Percentiles rank a stretch among this genome's conserved stretches.
phyloP scores from a whole-genome alignment of 495 filamentous ascomycete genomes.

The Parmelia sp. region DNA sequence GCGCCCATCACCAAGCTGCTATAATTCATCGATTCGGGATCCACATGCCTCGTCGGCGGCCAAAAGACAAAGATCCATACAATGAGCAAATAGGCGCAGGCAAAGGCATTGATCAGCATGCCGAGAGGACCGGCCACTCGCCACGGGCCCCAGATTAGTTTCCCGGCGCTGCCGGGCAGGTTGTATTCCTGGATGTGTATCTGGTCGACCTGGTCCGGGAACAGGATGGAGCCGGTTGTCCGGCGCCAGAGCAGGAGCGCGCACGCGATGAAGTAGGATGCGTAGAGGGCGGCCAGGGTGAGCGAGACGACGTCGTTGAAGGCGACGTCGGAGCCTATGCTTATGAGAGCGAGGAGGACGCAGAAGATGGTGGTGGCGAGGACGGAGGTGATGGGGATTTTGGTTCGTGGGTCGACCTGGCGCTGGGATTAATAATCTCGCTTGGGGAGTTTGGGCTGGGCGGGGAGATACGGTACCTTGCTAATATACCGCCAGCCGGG shows the following conservation, averaged over 20 bases:
- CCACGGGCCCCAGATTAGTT: conserved; percentile 28
- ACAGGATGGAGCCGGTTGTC: not conserved
- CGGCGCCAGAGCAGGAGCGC: conserved; percentile 19
- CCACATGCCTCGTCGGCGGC: conserved; percentile 25
- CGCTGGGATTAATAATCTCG: too few relatives aligned
- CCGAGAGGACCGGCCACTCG: conserved; percentile 22
- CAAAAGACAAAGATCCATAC: conserved; percentile 32
- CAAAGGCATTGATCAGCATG: conserved; percentile 28
- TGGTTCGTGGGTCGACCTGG: conserved; percentile 20
- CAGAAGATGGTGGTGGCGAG: conserved; percentile 40
- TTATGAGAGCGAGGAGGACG: conserved; percentile 37
- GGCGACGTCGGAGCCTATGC: conserved; percentile 42
- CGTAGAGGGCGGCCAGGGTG: conserved; percentile 30
- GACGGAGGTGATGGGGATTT: conserved; percentile 47
- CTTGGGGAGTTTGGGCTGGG: too few relatives aligned
- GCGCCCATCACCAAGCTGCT: conserved; percentile 30
- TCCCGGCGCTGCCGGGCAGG: conserved; percentile 10
- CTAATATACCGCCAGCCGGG: conserved; percentile 40
- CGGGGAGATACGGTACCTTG: too few relatives aligned
- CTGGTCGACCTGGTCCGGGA: not conserved
- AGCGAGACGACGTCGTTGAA: conserved; percentile 45
- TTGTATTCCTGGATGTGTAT: conserved; percentile 25
- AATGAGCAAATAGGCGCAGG: conserved; percentile 27
- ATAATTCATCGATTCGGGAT: conserved; percentile 33
- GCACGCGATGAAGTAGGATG: conserved; percentile 34